Base-by-base conservation (phyloP, 2,329 filamentous ascomycete species). In the Alternaria metachromatica region DNA sequence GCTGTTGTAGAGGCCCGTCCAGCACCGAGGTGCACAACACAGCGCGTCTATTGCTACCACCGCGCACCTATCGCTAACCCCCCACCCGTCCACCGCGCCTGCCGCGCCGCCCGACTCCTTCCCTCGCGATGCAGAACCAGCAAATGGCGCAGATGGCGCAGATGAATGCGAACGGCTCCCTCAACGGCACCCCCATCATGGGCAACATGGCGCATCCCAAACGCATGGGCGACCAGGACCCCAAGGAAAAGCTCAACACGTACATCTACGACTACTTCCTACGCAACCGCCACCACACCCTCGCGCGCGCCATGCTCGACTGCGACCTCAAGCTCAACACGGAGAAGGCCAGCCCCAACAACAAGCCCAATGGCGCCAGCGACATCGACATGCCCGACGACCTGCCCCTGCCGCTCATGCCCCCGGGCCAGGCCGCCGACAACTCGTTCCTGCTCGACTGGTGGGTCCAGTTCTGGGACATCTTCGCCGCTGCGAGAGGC, bases 401-500 rank as follows among this genome's bases (percentile, higher is more conserved):
- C 75, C 86, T 98, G 43, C 95, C 95, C 5, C 86, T 88, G 7
- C 90, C 93, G 12, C 89, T 89, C 66, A 84, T 93, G 6, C 89
- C 90, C 12, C 86, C 68, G 41, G 69, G 85, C 77, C 87, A 87
- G 53, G 85, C 85, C 64, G 87, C 87, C 58, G 91, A 91, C 73
- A 92, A 88, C 66, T 93, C 92, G 25, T 98, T 99, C 76, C 85
- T 99, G n/a, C 91, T 93, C 72, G 96, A 98, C 76, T 99, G 96
- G 96, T 99, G 96, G 84, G 93, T 90, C 76, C 87, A 97, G 56
- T 99, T 99, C 80, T 98, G 94, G 94, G 96, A 99, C 75, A 93
- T 98, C 72, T 96, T 92, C 81, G 89, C 89, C 76, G 93, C 93
- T 60, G 92, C 95, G 77, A 91, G 93, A 75, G 88, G 86, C 74